Base-by-base conservation (phyloP, 768 basidiomycete genomes). In the Termitomyces sp. region DNA sequence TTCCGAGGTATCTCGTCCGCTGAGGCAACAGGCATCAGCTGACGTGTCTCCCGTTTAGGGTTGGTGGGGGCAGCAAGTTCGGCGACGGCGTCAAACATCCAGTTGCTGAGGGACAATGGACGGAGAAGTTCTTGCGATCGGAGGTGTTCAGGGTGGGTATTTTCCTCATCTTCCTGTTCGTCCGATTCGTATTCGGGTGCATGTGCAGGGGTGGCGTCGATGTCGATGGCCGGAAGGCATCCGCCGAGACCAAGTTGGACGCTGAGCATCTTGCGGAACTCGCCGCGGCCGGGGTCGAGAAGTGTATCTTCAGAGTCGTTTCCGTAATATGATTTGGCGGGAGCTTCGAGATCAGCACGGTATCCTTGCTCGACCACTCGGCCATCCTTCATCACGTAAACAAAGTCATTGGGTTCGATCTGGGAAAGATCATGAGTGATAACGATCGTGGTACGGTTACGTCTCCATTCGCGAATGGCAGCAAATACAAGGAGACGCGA, bases 391-490 rank as follows among this genome's bases (percentile, higher is more conserved):
- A 98, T 85, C 3, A 98, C 90, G 68, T 98, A 97, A 12, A 97
- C 92, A 62, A 97, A 98, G 70, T 98, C 95, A 14, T 76, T 69
- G 0, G 73, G 52, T 21, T 73, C 71, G 61, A 99, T 89, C 62
- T 95, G 91, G 1, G 87, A 86, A 17, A 98, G 83, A 63, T 98
- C 97, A 71, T 98, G 96, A 0, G 96, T 98, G 68, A 98, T 97
- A 60, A 95, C 87, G 67, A 95, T 86, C 6, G 92, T 97, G 5
- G 92, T 98, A 64, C 84, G 85, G 74, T 89, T 88, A 16, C 68
- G 66, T 7, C 92, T 79, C 89, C 89, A 92, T 3, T 71, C 71
- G 65, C 77, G 77, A 52, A 86, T 74, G 1, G 87, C 87, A 56
- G 84, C 82, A 50, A 92, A 92, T 19, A 98, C 92, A 44, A 94